Evolutionary conservation across 83 land plant genomes (phyloP).

Genomic region (Isoetes engelmannii): DNA sequence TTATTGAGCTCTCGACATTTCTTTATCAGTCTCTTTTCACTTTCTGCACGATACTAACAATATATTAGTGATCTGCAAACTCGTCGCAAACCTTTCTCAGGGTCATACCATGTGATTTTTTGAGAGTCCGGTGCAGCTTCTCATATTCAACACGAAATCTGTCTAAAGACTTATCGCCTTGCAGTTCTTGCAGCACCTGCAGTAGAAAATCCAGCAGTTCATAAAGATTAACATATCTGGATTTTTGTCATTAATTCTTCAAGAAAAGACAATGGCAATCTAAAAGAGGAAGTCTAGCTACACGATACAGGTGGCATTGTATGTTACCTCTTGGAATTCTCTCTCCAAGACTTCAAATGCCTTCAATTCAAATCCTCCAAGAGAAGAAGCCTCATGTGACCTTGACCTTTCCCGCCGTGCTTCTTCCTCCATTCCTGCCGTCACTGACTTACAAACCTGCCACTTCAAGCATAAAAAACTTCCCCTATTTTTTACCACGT

Average conservation of each 20-base stretch:
- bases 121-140: conserved; percentile 34
- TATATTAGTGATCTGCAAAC: background rate
- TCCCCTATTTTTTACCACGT: no score
- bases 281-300: background rate
- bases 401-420: conserved; percentile 10
- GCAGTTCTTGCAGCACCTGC: conserved; percentile 37
- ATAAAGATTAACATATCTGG: background rate
- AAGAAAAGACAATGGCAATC: background rate
- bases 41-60: conserved; percentile 16
- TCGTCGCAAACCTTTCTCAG: background rate
- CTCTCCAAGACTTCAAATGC: conserved; percentile 34
- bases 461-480: no score
- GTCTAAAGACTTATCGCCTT: conserved; percentile 29
- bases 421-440: no score
- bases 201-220: conserved; percentile 6
- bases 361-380: conserved; percentile 25
- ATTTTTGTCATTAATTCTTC: background rate
- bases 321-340: conserved; percentile 31
- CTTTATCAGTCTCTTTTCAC: conserved; percentile 34
- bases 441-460: no score
- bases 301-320: background rate
- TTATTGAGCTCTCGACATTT: conserved; percentile 36
- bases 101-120: conserved; percentile 36
- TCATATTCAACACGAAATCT: conserved; percentile 34
- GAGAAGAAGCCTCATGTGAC: conserved; percentile 13